Evolutionary conservation across 2,329 filamentous ascomycete genomes (phyloP).

Genomic region (Penicillium decumbens): DNA sequence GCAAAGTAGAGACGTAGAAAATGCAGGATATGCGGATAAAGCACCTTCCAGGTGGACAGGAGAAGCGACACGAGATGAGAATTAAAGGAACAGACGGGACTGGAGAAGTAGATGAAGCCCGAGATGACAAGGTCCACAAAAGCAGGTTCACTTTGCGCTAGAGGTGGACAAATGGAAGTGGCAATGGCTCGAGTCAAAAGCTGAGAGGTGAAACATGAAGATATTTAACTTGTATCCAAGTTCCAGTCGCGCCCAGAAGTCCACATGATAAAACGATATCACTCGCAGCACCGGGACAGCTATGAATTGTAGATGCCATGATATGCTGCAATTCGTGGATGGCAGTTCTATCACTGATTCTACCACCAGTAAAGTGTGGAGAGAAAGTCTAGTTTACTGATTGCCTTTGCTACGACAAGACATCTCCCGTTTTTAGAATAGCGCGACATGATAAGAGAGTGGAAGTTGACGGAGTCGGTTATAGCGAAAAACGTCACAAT

Average conservation of each 20-base stretch:
- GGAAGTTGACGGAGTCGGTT: neutral
- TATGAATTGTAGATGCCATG: neutral
- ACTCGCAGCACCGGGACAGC: neutral
- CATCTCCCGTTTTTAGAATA: conserved; percentile 16
- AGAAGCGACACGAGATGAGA: neutral
- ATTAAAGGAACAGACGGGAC: neutral
- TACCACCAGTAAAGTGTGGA: neutral
- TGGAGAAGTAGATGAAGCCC: neutral
- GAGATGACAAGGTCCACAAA: neutral
- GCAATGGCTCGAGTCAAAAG: neutral
- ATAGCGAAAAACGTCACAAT: neutral
- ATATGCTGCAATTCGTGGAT: neutral
- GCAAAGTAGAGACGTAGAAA: neutral
- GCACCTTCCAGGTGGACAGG: too few relatives aligned
- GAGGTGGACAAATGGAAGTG: neutral
- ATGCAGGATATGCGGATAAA: neutral
- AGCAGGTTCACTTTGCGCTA: neutral
- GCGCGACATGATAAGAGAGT: neutral
- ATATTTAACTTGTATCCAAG: conserved; percentile 6
- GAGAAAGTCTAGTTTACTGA: neutral
- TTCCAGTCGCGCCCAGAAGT: neutral
- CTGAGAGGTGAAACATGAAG: conserved; percentile 1
- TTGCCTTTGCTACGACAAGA: neutral
- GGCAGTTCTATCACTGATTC: neutral
- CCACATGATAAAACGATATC: conserved; percentile 4